Percentiles rank a stretch among this genome's conserved stretches.
Evolutionary conservation across 2,329 filamentous ascomycete genomes (phyloP).

Genomic region (Fusarium anguioides): DNA sequence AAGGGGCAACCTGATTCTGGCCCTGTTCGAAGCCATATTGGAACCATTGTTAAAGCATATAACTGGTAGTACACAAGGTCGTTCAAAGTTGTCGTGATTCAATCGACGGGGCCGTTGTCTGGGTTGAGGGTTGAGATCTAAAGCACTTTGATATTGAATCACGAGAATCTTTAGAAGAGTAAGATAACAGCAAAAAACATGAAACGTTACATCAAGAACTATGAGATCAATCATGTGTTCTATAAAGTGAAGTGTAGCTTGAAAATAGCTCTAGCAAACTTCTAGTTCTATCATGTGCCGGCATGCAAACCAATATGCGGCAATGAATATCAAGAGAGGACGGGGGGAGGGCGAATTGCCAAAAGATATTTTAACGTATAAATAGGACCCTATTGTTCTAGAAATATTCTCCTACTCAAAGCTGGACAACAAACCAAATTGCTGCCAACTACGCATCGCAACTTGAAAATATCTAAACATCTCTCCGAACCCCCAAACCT

Average conservation of each 20-base stretch:
- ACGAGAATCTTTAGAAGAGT: neutral
- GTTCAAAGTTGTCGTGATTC: neutral
- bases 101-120: neutral
- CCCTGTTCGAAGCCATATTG: neutral
- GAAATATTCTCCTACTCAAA: neutral
- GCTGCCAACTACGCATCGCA: neutral
- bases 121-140: too few relatives aligned
- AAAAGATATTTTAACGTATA: neutral
- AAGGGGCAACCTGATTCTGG: neutral
- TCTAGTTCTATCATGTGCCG: neutral
- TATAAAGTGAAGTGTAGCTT: neutral
- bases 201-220: neutral
- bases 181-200: neutral
- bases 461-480: neutral
- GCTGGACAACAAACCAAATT: neutral
- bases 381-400: neutral
- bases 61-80: neutral
- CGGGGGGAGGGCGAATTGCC: too few relatives aligned
- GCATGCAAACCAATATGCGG: slow-evolving; percentile 1
- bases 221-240: neutral
- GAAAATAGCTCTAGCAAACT: slow-evolving; percentile 6
- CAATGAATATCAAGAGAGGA: neutral
- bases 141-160: neutral
- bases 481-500: neutral
- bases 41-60: neutral